Evolutionary conservation across 2,329 filamentous ascomycete genomes (phyloP).

Genomic region (Talaromyces sp.): DNA sequence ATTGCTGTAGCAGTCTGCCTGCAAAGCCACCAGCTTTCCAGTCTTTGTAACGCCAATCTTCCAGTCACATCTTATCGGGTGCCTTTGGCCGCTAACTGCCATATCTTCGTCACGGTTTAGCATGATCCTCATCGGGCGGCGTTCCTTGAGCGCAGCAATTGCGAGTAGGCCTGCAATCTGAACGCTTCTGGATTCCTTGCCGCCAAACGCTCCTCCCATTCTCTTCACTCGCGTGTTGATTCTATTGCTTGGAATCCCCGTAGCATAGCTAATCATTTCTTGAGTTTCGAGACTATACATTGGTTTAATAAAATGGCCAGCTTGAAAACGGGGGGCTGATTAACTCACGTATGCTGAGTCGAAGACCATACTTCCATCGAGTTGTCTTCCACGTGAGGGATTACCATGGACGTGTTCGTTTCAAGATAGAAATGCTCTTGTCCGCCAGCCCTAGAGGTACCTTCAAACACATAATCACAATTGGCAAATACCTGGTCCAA

Average conservation of each 20-base stretch:
- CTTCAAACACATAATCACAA: conserved; percentile 74
- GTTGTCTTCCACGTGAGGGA: conserved; percentile 82
- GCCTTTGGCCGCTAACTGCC: conserved; percentile 81
- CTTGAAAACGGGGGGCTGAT: background rate
- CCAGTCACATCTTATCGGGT: conserved; percentile 87
- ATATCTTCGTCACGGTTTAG: conserved; percentile 96
- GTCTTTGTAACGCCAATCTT: conserved; percentile 92
- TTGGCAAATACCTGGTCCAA: conserved; percentile 58
- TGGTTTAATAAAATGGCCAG: conserved; percentile 2
- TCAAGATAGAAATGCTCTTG: conserved; percentile 96
- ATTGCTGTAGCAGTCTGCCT: conserved; percentile 90
- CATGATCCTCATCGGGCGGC: conserved; percentile 86
- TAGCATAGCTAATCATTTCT: conserved; percentile 54
- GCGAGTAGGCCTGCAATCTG: conserved; percentile 81
- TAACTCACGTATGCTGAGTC: conserved; percentile 80
- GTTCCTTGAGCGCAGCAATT: conserved; percentile 78
- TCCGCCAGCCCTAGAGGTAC: conserved; percentile 81
- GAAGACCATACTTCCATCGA: conserved; percentile 91
- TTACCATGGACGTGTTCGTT: conserved; percentile 72
- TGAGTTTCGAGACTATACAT: conserved; percentile 74
- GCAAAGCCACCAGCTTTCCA: conserved; percentile 83
- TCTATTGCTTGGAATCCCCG: conserved; percentile 80
- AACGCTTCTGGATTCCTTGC: conserved; percentile 86
- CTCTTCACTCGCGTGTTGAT: conserved; percentile 86
- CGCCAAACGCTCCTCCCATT: conserved; percentile 89